Evolutionary conservation across 345 rosid species (phyloP), one percentile per base, ranked within the genome.

Genomic region (Brassica cretica): DNA sequence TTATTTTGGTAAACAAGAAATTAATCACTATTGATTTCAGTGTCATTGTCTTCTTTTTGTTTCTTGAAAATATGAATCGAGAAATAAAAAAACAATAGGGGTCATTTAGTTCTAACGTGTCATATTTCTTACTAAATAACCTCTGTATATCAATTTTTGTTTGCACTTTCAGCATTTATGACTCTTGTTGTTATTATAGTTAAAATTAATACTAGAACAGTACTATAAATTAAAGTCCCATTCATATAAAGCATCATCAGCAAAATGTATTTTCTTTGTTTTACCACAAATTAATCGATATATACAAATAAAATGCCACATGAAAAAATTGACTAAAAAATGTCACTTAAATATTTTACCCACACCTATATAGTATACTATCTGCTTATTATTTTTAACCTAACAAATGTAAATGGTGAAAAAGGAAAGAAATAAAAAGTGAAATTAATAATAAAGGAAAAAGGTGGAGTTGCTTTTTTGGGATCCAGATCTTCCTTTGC

Each of bases 401-500:
- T 32, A 16, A 64, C n/a, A 44, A 62, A 79, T 27, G 18, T 21
- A 68, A 33, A 59, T 59, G 46, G 56, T 21, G 68, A 18, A 10
- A 72, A 63, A 63, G 35, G 68, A 0, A 73, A 67, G 6, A 68
- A 64, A 73, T 37, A 18, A 55, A 64, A 78, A 24, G 6, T 63
- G 71, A 78, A 64, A 70, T 71, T 24, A 59, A 70, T 25, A 29
- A 56, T 37, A 3, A 29, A 66, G 71, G 11, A 35, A 71, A 69
- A 73, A 71, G 86, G 76, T 78, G 68, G 80, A 78, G 76, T 58
- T 80, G 82, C 76, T 75, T 75, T 53, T 83, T 78, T 81, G 84
- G 89, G 92, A 90, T 90, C 93, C 86, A 84, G 92, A 90, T 86
- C 90, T 88, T 87, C 84, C 65, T 74, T 83, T 71, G 73, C 80